Conservation (phyloP, 2,329 filamentous ascomycete species). For the Aurifilum marmelostoma region DNA sequence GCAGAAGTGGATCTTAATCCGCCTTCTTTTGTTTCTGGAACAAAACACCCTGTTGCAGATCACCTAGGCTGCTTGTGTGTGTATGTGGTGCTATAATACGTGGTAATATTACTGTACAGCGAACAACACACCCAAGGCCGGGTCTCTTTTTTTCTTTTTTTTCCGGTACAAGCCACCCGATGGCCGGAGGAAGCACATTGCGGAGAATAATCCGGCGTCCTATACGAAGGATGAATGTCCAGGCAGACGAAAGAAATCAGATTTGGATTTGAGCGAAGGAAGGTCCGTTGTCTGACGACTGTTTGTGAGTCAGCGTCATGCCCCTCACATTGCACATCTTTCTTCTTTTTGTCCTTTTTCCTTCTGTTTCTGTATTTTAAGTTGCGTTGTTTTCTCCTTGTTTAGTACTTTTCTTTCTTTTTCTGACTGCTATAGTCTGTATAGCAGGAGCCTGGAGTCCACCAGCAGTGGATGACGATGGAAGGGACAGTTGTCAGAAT, state of each 20-base stretch:
- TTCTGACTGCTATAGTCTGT: not conserved
- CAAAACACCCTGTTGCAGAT: slow-evolving; percentile 2
- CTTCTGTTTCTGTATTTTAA: too few relatives aligned
- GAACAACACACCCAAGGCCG: not conserved
- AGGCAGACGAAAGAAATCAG: not conserved
- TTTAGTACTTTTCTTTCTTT: not conserved
- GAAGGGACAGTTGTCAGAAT: not conserved
- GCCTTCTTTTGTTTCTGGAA: slow-evolving; percentile 6
- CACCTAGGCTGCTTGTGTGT: not conserved
- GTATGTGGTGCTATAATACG: not conserved
- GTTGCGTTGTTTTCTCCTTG: too few relatives aligned
- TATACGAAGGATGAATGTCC: not conserved
- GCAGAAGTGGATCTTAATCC: not conserved
- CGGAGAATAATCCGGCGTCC: not conserved
- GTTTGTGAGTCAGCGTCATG: not conserved
- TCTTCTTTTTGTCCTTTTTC: not conserved
- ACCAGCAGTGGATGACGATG: slow-evolving; percentile 1
- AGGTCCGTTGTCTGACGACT: not conserved
- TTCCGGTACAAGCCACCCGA: not conserved
- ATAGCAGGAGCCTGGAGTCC: not conserved
- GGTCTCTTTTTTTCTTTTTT: not conserved
- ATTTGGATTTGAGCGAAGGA: slow-evolving; percentile 4
- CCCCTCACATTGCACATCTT: not conserved
- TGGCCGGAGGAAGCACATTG: not conserved
- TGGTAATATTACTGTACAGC: not conserved